Evolutionary conservation across 169 alveolate species (phyloP).

Genomic region (Babesia sp.): DNA sequence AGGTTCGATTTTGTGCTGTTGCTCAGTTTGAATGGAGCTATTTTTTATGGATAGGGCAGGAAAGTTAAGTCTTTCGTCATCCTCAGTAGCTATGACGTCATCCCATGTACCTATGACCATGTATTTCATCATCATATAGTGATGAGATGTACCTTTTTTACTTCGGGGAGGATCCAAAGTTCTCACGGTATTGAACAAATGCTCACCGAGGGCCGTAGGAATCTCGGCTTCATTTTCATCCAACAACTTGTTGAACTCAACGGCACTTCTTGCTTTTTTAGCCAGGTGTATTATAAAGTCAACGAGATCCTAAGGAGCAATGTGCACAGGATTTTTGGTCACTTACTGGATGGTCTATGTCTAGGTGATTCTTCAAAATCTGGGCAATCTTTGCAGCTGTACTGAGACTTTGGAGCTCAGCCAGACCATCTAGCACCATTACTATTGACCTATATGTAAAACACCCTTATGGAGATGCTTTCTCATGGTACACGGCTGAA

Average conservation of each 20-base stretch:
- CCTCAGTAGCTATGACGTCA: constrained; percentile 21
- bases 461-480: too few species aligned
- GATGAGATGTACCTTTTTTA: background rate
- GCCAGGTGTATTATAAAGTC: constrained; percentile 64
- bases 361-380: constrained; percentile 61
- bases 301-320: constrained; percentile 44
- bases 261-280: constrained; percentile 30
- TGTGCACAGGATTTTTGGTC: background rate
- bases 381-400: constrained; percentile 53
- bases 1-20: constrained; percentile 6
- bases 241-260: constrained; percentile 44
- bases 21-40: constrained; percentile 14
- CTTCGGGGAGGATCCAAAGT: constrained; percentile 43
- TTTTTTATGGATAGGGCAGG: constrained; percentile 66
- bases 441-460: background rate
- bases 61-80: constrained; percentile 47
- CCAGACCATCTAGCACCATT: constrained; percentile 40
- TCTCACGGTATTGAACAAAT: constrained; percentile 44
- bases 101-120: constrained; percentile 43
- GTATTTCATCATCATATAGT: too few species aligned
- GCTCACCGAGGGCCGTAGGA: constrained; percentile 42
- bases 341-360: constrained; percentile 62
- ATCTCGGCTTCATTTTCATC: constrained; percentile 66
- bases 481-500: too few species aligned
- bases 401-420: constrained; percentile 59